These are phyloP conservation scores for Pythium folliculosum DNA, from an alignment of 352 stramenopile genomes.

Conservation along the genomic window DNA sequence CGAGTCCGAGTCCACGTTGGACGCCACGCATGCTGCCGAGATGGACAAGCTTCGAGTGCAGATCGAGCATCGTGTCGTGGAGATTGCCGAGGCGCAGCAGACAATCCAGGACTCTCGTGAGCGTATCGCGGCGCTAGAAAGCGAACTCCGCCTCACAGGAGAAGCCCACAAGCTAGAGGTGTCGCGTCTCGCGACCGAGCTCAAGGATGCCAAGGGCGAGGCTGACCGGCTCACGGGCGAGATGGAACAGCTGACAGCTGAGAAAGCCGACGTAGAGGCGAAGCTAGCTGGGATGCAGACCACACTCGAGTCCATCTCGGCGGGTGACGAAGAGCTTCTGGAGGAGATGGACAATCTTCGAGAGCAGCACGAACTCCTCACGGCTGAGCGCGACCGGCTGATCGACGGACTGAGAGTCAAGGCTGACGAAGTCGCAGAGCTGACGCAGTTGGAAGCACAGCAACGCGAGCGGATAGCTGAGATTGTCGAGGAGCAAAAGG, in stretches of 20 bases:
- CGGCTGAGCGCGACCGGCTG: slow-evolving; percentile 7
- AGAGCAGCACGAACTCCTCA: slow-evolving; percentile 10
- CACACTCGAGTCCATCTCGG: slow-evolving; percentile 15
- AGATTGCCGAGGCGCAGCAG: slow-evolving; percentile 41
- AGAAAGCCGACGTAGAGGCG: slow-evolving; percentile 10
- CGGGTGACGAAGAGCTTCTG: slow-evolving; percentile 14
- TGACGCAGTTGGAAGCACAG: slow-evolving; percentile 1
- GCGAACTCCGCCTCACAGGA: slow-evolving; percentile 37
- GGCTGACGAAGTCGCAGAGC: slow-evolving; percentile 14
- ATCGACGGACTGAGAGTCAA: slow-evolving; percentile 11
- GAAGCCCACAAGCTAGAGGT: slow-evolving; percentile 42
- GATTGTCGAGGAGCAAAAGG: slow-evolving; percentile 15
- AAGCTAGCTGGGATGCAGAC: slow-evolving; percentile 11
- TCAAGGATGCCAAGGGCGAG: slow-evolving; percentile 43
- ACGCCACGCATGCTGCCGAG: slow-evolving; percentile 38
- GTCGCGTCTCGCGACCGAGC: slow-evolving; percentile 38
- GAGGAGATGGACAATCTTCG: slow-evolving; percentile 20
- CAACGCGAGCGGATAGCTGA: slow-evolving; percentile 9
- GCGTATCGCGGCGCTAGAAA: slow-evolving; percentile 42
- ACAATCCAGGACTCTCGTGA: slow-evolving; percentile 41
- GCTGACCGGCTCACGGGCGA: slow-evolving; percentile 14
- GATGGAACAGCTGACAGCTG: slow-evolving; percentile 8
- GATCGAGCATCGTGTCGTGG: slow-evolving; percentile 42
- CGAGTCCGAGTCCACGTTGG: slow-evolving; percentile 40
- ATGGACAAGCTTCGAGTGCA: slow-evolving; percentile 42